Evolutionary conservation across 2,329 filamentous ascomycete species (phyloP), one percentile per base, ranked within the genome.

Genomic region (Clarireedia monteithiana): DNA sequence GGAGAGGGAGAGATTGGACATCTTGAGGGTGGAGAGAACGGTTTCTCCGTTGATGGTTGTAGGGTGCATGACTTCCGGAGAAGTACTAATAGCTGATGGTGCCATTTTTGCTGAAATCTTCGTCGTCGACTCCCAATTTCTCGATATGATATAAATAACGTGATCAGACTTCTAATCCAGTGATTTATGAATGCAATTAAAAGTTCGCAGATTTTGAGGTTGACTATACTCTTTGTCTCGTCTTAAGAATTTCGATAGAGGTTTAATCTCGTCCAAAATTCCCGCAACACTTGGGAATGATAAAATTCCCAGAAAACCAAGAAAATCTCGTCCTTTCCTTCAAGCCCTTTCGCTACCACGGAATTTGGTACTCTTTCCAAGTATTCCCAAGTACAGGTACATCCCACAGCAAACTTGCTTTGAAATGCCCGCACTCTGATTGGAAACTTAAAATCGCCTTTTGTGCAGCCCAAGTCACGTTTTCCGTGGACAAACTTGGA

Each of bases 31-130:
- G 20, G 52, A 54, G 2, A 49, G 38, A 24, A 54, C 17, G 27
- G 48, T 54, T n/a, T 55, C 39, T 40, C 34, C 54, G 20, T 51
- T 44, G 38, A 55, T 38, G 6, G 46, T 26, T 17, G 36, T 15
- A 4, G 54, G 40, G 26, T 40, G 40, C 7, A 53, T 50, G 20
- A n/a, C 54, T 27, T 56, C 47, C 38, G 54, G 49, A 2, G 59
- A 45, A 30, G 48, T 53, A 45, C 49, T 63, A 51, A 64, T 62
- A 55, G 64, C 65, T 56, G 64, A 64, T 48, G 64, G 64, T 14
- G 63, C 59, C 65, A 66, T 66, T 23, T 23, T 30, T 20, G 27
- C 6, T 36, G 34, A 14, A 48, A 9, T 48, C 23, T 46, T 46
- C 24, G 14, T 46, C 24, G 14, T 27, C 23, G 20, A 6, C 27